These are phyloP conservation scores for Thielaviopsis cerberus DNA, from an alignment of 2,329 filamentous ascomycete species.

Conservation along the genomic window DNA sequence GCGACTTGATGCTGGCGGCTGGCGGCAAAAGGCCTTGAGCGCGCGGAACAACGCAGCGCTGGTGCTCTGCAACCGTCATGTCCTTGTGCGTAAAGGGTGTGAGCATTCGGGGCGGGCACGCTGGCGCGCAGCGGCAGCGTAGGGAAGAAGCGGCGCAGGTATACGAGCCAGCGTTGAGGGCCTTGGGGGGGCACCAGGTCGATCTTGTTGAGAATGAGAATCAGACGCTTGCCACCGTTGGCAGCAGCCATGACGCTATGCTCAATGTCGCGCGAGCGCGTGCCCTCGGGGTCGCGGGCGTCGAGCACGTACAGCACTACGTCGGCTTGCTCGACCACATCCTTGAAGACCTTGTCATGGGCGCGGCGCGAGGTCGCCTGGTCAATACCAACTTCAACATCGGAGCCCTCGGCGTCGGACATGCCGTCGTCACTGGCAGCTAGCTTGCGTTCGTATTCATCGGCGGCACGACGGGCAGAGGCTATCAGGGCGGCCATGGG, in stretches of 20 bases:
- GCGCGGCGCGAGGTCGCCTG: conserved; percentile 56
- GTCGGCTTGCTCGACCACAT: conserved; percentile 73
- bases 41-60: conserved; percentile 72
- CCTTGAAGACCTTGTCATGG: conserved; percentile 92
- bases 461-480: conserved; percentile 61
- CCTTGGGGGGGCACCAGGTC: conserved; percentile 70
- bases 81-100: conserved; percentile 85
- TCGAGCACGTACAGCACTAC: conserved; percentile 87
- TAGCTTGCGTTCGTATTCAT: conserved; percentile 50
- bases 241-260: conserved; percentile 80
- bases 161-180: conserved; percentile 65
- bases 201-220: conserved; percentile 89
- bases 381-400: conserved; percentile 30
- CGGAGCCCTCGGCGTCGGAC: conserved; percentile 36
- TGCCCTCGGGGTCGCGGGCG: conserved; percentile 78
- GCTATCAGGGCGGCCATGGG: conserved; percentile 84
- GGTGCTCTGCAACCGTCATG: conserved; percentile 68
- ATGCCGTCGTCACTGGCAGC: conserved; percentile 40
- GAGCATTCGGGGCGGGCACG: conserved; percentile 63
- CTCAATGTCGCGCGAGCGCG: conserved; percentile 77
- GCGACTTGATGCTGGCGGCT: conserved; percentile 58
- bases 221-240: conserved; percentile 65
- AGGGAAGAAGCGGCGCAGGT: conserved; percentile 78
- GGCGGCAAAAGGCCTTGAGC: conserved; percentile 72
- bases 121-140: conserved; percentile 78